Evolutionary conservation across 1,139 yeast species (phyloP), one percentile per base, ranked within the genome.

Genomic region (Pichia sp.): DNA sequence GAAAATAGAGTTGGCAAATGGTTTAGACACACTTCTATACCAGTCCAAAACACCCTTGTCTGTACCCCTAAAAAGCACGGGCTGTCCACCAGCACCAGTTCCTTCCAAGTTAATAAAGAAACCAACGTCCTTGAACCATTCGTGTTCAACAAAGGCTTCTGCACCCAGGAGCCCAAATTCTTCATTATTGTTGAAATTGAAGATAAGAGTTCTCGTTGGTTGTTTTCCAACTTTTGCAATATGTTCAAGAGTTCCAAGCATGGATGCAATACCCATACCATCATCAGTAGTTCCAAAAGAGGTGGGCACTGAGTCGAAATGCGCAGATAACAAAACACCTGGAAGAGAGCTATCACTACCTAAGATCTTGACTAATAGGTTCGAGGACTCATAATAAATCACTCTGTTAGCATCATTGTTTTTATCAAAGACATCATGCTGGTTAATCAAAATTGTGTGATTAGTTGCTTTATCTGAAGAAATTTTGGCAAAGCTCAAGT

Each of bases 131-230:
- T 69, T 59, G 22, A 74, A 68, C 94, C 94, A 86, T 13, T 83
- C 79, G 54, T 87, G 95, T 25, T 65, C 55, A 40, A 83, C 62
- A 52, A 86, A 87, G 0, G 85, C 73, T 34, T 71, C 69, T 0
- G 96, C 95, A 3, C 97, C 96, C 36, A 78, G 64, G 30, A 88
- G 66, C 0, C 96, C 96, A 59, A 84, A 83, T 53, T 88, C 97
- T 56, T 88, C 96, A 52, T 87, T 74, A 56, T 87, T 85, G 59
- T 88, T 88, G 62, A 88, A 82, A 56, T 87, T 86, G 62, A 88
- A 78, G 6, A 88, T 64, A 12, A 88, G 61, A 3, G 93, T 78
- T 39, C 96, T 68, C 30, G 64, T 55, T 1, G 95, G 94, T 41
- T 68, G 77, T 0, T 62, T 58, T 0, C 62, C 51, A 1, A 51